These are phyloP conservation scores for Colletotrichum sp. DNA, from an alignment of 2,329 filamentous ascomycete species.

Conservation along the genomic window DNA sequence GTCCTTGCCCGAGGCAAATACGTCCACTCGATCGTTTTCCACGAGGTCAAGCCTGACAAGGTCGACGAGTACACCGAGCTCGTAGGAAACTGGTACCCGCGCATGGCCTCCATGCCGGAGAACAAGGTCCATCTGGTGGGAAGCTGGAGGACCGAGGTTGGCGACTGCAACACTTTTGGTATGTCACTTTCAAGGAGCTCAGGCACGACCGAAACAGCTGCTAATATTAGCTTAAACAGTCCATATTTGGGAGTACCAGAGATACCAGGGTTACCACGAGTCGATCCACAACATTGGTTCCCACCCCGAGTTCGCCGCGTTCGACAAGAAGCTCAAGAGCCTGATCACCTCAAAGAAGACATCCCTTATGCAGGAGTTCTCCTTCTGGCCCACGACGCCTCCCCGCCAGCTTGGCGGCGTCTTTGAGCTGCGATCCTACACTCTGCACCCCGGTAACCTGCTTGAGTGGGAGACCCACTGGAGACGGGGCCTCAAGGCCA, in stretches of 20 bases:
- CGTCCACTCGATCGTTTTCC: slow-evolving; percentile 96
- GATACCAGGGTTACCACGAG: slow-evolving; percentile 93
- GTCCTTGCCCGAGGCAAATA: slow-evolving; percentile 96
- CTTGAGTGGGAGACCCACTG: slow-evolving; percentile 99
- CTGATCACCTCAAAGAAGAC: slow-evolving; percentile 84
- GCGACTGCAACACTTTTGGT: slow-evolving; percentile 97
- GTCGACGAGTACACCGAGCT: slow-evolving; percentile 93
- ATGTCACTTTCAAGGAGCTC: slow-evolving; percentile 35
- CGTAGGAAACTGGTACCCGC: slow-evolving; percentile 90
- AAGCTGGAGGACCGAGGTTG: slow-evolving; percentile 97
- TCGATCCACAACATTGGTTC: slow-evolving; percentile 84
- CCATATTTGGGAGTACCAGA: slow-evolving; percentile 99
- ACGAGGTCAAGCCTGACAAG: slow-evolving; percentile 93
- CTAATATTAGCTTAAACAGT: slow-evolving; percentile 59
- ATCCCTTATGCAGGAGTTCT: slow-evolving; percentile 99
- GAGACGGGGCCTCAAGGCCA: slow-evolving; percentile 87
- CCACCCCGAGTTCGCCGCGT: slow-evolving; percentile 83
- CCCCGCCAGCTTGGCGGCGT: slow-evolving; percentile 89
- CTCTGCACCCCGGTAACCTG: slow-evolving; percentile 91
- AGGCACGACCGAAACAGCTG: neutral
- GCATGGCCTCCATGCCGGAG: slow-evolving; percentile 81
- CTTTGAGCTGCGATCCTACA: slow-evolving; percentile 97
- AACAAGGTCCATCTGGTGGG: slow-evolving; percentile 97
- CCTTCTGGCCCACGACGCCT: slow-evolving; percentile 96
- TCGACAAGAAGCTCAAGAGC: slow-evolving; percentile 84